Percentiles rank a stretch among this genome's conserved stretches.
phyloP scores from a whole-genome alignment of 768 basidiomycete genomes.

The Steccherinum ochraceum region DNA sequence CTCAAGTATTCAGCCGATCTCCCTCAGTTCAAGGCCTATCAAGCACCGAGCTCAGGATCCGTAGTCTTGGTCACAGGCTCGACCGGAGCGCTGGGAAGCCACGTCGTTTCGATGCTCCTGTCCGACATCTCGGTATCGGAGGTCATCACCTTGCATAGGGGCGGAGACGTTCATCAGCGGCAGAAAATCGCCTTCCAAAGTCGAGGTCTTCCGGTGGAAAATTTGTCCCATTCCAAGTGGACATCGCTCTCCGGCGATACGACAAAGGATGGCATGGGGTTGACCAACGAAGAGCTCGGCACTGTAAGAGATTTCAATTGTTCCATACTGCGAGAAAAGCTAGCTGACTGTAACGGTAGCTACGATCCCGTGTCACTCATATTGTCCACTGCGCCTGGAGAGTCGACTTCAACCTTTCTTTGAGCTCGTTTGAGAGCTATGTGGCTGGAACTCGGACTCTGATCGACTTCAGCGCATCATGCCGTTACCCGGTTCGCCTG shows the following conservation, averaged over 20 bases:
- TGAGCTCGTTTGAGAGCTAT: slow-evolving; percentile 24
- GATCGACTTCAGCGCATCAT: slow-evolving; percentile 26
- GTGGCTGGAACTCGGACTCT: slow-evolving; percentile 27
- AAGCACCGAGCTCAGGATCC: background rate
- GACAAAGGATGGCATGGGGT: too few species aligned
- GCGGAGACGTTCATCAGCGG: background rate
- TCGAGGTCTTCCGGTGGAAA: slow-evolving; percentile 5
- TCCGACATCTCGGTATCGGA: slow-evolving; percentile 4
- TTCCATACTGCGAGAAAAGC: too few species aligned
- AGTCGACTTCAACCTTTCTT: slow-evolving; percentile 30
- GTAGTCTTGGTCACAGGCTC: slow-evolving; percentile 11
- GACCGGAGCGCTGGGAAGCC: slow-evolving; percentile 11
- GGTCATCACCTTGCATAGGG: slow-evolving; percentile 11
- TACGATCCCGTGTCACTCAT: slow-evolving; percentile 1
- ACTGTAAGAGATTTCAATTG: too few species aligned
- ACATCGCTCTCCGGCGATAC: slow-evolving; percentile 1
- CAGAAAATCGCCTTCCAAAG: slow-evolving; percentile 4
- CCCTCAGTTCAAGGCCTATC: background rate
- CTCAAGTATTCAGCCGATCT: slow-evolving; percentile 3
- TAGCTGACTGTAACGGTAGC: too few species aligned
- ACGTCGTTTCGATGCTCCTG: slow-evolving; percentile 9
- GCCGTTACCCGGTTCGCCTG: slow-evolving; percentile 18
- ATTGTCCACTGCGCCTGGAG: slow-evolving; percentile 27
- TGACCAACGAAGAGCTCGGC: background rate
- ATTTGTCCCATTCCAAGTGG: slow-evolving; percentile 3